Percentiles rank a stretch among this genome's conserved stretches.
phyloP scores from a whole-genome alignment of 1,284 basidiomycete species.

The Fistulinella cinereoalba region DNA sequence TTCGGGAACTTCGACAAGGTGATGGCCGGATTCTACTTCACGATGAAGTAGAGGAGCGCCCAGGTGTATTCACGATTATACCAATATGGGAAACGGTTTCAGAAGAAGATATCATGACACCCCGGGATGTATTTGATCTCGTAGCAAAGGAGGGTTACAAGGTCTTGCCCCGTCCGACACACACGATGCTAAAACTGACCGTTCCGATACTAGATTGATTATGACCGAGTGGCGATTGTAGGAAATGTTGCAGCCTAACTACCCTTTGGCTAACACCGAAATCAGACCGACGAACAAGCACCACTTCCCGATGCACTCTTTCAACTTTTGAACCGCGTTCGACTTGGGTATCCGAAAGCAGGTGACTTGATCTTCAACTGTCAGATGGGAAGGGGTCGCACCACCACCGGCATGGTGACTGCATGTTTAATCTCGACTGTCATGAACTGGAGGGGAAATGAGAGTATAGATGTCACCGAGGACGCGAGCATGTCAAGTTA shows the following conservation, averaged over 20 bases:
- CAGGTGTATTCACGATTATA: slow-evolving; percentile 85
- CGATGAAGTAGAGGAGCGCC: slow-evolving; percentile 93
- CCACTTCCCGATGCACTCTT: slow-evolving; percentile 84
- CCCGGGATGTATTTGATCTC: slow-evolving; percentile 78
- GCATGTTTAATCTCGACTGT: slow-evolving; percentile 86
- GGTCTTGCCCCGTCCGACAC: slow-evolving; percentile 32
- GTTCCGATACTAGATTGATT: slow-evolving; percentile 66
- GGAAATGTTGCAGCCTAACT: slow-evolving; percentile 23
- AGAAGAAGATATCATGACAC: slow-evolving; percentile 90
- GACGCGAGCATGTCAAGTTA: slow-evolving; percentile 46
- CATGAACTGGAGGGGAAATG: slow-evolving; percentile 53
- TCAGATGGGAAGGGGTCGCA: slow-evolving; percentile 80
- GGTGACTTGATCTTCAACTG: slow-evolving; percentile 88
- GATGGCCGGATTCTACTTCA: slow-evolving; percentile 87
- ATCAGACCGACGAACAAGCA: slow-evolving; percentile 92
- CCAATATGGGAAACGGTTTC: slow-evolving; percentile 86
- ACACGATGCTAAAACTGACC: slow-evolving; percentile 8
- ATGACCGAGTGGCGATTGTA: slow-evolving; percentile 84
- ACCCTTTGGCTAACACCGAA: slow-evolving; percentile 5
- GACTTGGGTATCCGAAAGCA: slow-evolving; percentile 56
- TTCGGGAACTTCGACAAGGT: slow-evolving; percentile 74
- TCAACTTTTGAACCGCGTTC: slow-evolving; percentile 74
- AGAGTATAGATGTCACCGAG: slow-evolving; percentile 40
- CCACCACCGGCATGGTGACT: slow-evolving; percentile 93
- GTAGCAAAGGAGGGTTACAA: slow-evolving; percentile 77